Evolutionary conservation across 768 basidiomycete species (phyloP), one percentile per base, ranked within the genome.

Genomic region (Ramaria rubella): DNA sequence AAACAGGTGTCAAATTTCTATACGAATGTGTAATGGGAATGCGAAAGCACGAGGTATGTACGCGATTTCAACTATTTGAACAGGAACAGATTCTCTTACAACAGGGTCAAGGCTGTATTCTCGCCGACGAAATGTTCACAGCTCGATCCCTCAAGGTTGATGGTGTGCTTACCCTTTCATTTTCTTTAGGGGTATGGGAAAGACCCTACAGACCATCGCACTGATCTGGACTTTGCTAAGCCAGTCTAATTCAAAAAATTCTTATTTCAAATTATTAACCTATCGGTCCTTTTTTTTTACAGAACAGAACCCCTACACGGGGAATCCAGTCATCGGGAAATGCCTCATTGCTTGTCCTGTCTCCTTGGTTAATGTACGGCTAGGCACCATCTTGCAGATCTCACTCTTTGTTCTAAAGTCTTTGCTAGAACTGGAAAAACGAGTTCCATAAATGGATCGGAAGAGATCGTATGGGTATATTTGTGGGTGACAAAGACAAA

Each of bases 21-120:
- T 99, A 99, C 65, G 91, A 94, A 65, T 91, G 87, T 64, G 88
- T 94, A 17, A 97, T 97, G 93, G 94, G 94, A 9, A 73, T 96
- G 64, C 79, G 90, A 53, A 88, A 85, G 67, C 90, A 92, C 59
- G 92, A 94, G 45, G 52, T 54, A 48, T 72, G 44, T 38, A 36
- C 44, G 12, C 5, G 27, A 2, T 21, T 57, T 17, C 15, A n/a
- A 38, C 21, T 48, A 24, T 48, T 17, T 48, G 15, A 27, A 48
- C 23, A n/a, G 45, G 2, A 17, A 21, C 40, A n/a, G 11, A 42
- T 42, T n/a, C 4, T 46, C 17, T 2, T 26, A 48, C n/a, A 7
- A 43, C 17, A 45, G 69, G 89, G 92, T 1, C 83, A 90, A 65
- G 95, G 95, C 1, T 94, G 92, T 63, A 96, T 99, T 61, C 79